Percentiles rank a stretch among this genome's conserved stretches.
phyloP scores from a whole-genome alignment of 2,329 filamentous ascomycete species.

The Arthrobotrys iridis region DNA sequence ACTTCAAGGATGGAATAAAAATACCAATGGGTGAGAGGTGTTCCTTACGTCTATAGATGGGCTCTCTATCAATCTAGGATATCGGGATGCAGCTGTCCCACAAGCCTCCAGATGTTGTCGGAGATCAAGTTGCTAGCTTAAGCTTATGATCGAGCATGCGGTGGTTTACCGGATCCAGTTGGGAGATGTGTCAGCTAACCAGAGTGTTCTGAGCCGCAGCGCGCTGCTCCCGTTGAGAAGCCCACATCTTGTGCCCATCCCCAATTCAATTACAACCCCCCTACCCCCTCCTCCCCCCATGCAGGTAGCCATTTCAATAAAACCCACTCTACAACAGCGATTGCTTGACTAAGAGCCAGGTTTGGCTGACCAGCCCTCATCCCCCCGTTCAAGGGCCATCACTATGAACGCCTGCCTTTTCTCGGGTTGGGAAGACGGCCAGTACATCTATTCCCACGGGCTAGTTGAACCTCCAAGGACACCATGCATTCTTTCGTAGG shows the following conservation, averaged over 20 bases:
- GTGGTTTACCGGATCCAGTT: conserved; percentile 7
- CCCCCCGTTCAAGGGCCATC: conserved; percentile 8
- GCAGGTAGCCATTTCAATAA: conserved; percentile 1
- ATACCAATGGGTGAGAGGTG: neutral
- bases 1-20: neutral
- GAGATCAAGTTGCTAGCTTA: neutral
- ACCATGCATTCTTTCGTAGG: conserved; percentile 49
- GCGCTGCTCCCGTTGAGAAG: neutral
- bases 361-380: neutral
- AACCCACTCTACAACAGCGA: neutral
- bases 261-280: conserved; percentile 1
- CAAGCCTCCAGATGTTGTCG: neutral
- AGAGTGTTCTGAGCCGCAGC: no score
- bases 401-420: conserved; percentile 24
- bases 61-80: neutral
- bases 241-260: neutral
- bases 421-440: conserved; percentile 14
- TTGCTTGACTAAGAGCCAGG: neutral
- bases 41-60: neutral
- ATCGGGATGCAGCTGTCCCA: neutral
- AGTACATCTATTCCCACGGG: neutral
- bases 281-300: no score
- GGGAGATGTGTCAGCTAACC: no score
- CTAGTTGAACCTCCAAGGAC: neutral
- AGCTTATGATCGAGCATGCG: no score